Percentiles rank a stretch among this genome's conserved stretches.
phyloP scores from a whole-genome alignment of 2,329 filamentous ascomycete species.

The Cadophora sp. region DNA sequence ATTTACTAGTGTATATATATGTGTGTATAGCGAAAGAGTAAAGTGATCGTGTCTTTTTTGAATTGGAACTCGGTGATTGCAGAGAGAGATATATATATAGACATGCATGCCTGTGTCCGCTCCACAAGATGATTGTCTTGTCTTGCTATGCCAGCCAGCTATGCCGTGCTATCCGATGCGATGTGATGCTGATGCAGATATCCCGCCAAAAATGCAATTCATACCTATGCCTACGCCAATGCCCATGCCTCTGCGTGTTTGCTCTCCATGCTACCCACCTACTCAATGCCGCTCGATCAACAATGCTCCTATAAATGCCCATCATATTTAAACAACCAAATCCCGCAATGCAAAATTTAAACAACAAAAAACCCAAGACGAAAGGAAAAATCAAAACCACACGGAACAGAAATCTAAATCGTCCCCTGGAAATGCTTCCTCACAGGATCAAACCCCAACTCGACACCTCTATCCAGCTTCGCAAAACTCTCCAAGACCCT shows the following conservation, averaged over 20 bases:
- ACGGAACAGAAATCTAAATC: not conserved
- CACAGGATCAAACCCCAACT: constrained; percentile 39
- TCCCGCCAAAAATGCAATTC: not conserved
- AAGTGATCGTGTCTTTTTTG: too few relatives aligned
- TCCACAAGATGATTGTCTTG: not conserved
- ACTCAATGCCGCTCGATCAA: not conserved
- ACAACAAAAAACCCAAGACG: not conserved
- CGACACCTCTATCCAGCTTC: constrained; percentile 48
- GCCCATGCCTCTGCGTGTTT: too few relatives aligned
- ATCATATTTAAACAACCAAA: not conserved
- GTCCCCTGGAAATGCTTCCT: constrained; percentile 24
- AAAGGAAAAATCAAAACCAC: not conserved
- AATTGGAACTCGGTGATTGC: too few relatives aligned
- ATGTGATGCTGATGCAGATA: not conserved
- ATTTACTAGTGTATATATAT: too few relatives aligned
- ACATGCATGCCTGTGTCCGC: too few relatives aligned
- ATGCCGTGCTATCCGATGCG: not conserved
- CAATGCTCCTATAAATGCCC: not conserved
- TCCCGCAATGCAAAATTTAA: not conserved
- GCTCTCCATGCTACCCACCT: not conserved
- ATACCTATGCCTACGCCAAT: not conserved
- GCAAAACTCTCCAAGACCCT: constrained; percentile 50
- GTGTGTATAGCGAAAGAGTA: too few relatives aligned
- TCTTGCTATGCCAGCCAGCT: too few relatives aligned
- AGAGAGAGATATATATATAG: too few relatives aligned